These are phyloP conservation scores for Pyracantha coccinea DNA, from an alignment of 331 rosid species.

Conservation along the genomic window DNA sequence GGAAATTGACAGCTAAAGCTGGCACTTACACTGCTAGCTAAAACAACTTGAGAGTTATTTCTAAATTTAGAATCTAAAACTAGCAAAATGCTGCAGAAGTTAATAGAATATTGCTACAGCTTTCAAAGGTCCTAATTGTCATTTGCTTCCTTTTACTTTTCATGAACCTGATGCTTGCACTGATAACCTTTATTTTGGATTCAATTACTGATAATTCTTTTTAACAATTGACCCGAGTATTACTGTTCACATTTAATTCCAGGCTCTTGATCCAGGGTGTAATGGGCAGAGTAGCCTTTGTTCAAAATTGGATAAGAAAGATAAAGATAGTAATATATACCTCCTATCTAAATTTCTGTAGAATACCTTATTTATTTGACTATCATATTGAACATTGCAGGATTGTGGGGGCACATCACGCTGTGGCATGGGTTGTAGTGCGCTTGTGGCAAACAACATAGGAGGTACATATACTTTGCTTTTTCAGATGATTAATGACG, in stretches of 20 bases:
- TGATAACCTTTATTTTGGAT: not conserved
- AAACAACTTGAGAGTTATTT: not conserved
- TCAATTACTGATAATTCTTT: not conserved
- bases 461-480: constrained; percentile 50
- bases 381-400: constrained; percentile 33
- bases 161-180: too few species aligned
- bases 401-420: constrained; percentile 81
- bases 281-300: not conserved
- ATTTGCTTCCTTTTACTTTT: not conserved
- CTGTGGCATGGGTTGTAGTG: constrained; percentile 85
- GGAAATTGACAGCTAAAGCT: not conserved
- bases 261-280: not conserved
- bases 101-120: not conserved
- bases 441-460: constrained; percentile 49
- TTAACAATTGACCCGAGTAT: not conserved
- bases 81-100: not conserved
- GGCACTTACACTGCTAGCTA: not conserved
- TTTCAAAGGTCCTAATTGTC: not conserved
- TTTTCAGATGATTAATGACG: not conserved
- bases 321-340: not conserved
- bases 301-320: not conserved
- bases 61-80: not conserved
- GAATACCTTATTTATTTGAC: constrained; percentile 6
- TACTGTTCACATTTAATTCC: not conserved
- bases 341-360: not conserved